These are phyloP conservation scores for Penicillium odoratum DNA, from an alignment of 495 filamentous ascomycete genomes.

Conservation along the genomic window DNA sequence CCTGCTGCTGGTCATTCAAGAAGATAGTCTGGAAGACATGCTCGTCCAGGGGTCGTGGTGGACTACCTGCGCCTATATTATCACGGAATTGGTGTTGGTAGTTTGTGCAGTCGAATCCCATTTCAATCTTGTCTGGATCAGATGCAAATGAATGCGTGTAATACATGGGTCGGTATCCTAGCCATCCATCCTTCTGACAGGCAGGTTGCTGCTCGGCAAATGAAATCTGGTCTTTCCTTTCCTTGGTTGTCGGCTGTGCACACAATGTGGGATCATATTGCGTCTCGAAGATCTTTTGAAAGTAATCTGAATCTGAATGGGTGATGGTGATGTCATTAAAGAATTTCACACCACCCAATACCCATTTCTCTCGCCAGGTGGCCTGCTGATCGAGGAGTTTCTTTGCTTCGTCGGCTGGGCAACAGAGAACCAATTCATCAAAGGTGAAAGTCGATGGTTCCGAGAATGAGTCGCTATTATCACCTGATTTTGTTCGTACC, in stretches of 20 bases:
- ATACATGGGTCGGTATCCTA: constrained; percentile 77
- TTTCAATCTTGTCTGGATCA: constrained; percentile 72
- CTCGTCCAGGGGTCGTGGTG: constrained; percentile 47
- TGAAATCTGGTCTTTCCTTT: constrained; percentile 49
- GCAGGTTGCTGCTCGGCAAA: constrained; percentile 49
- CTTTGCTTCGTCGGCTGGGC: constrained; percentile 67
- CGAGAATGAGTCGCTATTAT: constrained; percentile 2
- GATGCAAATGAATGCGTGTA: constrained; percentile 67
- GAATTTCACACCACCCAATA: constrained; percentile 75
- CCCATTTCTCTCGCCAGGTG: constrained; percentile 61
- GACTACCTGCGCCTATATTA: constrained; percentile 36
- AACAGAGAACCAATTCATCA: constrained; percentile 74
- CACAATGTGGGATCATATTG: constrained; percentile 56
- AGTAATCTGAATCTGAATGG: constrained; percentile 73
- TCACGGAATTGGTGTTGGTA: constrained; percentile 81
- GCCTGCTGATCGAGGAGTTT: constrained; percentile 62
- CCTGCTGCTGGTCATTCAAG: constrained; percentile 63
- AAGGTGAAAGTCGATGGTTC: constrained; percentile 45
- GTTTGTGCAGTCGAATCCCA: constrained; percentile 84
- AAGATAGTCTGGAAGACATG: constrained; percentile 87
- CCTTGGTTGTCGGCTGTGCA: constrained; percentile 46
- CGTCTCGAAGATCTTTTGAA: constrained; percentile 74
- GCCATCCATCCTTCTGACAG: constrained; percentile 37
- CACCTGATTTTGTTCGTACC: constrained; percentile 1
- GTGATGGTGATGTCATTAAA: constrained; percentile 84